These are phyloP conservation scores for Pseudogymnoascus sp. DNA, from an alignment of 2,329 filamentous ascomycete species.

Conservation along the genomic window DNA sequence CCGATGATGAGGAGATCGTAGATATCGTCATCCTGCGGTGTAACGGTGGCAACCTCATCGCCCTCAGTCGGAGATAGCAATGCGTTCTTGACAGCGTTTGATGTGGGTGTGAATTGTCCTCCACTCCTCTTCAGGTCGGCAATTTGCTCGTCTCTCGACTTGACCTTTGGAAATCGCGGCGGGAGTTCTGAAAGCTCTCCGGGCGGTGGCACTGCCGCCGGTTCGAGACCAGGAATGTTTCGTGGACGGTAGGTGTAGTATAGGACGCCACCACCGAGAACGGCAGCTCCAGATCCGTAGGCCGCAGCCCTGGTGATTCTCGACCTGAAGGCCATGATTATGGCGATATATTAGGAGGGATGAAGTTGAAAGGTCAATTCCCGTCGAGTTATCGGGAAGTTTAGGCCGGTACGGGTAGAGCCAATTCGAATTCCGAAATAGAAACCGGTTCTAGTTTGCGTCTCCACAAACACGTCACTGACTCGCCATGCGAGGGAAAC, in stretches of 20 bases:
- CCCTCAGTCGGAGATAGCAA: slow-evolving; percentile 35
- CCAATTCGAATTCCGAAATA: not conserved
- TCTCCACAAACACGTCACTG: slow-evolving; percentile 7
- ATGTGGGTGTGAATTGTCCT: slow-evolving; percentile 31
- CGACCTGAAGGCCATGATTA: slow-evolving; percentile 29
- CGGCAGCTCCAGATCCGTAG: slow-evolving; percentile 41
- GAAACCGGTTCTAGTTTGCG: slow-evolving; percentile 7
- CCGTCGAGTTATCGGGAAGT: not conserved
- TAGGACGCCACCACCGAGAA: slow-evolving; percentile 38
- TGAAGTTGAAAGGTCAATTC: not conserved
- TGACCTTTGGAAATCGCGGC: slow-evolving; percentile 43
- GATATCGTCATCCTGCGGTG: slow-evolving; percentile 44
- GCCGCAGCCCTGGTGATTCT: slow-evolving; percentile 41
- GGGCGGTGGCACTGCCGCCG: slow-evolving; percentile 60
- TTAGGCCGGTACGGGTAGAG: not conserved
- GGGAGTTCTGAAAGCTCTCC: slow-evolving; percentile 58
- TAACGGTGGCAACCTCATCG: slow-evolving; percentile 44
- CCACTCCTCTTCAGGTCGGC: slow-evolving; percentile 40
- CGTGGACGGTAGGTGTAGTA: slow-evolving; percentile 57
- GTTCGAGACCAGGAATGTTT: slow-evolving; percentile 62
- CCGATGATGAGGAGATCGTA: slow-evolving; percentile 63
- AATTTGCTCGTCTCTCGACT: slow-evolving; percentile 42
- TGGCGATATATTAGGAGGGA: not conserved
- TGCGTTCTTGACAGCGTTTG: slow-evolving; percentile 38
- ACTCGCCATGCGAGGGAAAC: not conserved